phyloP scores from a whole-genome alignment of 345 rosid species.

The Cochlearia excelsa region DNA sequence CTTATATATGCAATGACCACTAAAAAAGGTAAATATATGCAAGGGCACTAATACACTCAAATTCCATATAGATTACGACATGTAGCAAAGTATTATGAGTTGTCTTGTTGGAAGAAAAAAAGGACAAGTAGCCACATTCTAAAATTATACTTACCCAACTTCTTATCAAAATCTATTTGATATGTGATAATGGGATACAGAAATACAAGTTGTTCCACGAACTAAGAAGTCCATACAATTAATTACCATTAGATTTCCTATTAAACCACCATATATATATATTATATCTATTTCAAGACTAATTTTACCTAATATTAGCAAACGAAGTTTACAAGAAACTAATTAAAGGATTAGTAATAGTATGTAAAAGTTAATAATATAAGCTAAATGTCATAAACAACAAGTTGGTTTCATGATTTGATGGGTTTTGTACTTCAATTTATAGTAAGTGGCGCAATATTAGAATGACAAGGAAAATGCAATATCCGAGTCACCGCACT shows the following conservation, averaged over 20 bases:
- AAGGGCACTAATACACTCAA: constrained; percentile 5
- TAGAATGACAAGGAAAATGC: constrained; percentile 31
- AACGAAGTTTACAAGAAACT: background rate
- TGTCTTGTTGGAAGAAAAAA: constrained; percentile 1
- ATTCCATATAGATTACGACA: constrained; percentile 24
- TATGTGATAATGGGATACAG: constrained; percentile 24
- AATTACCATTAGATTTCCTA: constrained; percentile 2
- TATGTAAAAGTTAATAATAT: background rate
- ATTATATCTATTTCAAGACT: background rate
- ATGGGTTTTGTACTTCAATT: constrained; percentile 29
- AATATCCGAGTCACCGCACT: constrained; percentile 34
- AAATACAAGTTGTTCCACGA: constrained; percentile 18
- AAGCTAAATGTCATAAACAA: constrained; percentile 26
- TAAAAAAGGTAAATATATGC: background rate
- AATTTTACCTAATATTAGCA: background rate
- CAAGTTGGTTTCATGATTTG: constrained; percentile 24
- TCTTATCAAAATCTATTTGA: constrained; percentile 24
- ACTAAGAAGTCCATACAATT: constrained; percentile 11
- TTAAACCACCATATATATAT: constrained; percentile 2
- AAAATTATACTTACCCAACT: constrained; percentile 24
- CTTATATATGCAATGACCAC: constrained; percentile 8
- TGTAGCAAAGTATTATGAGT: constrained; percentile 28
- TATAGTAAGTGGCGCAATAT: constrained; percentile 25
- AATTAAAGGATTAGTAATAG: background rate
- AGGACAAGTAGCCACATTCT: constrained; percentile 23